Evolutionary conservation across 306 rosid species (phyloP).

Genomic region (Trichosanthes truncata): DNA sequence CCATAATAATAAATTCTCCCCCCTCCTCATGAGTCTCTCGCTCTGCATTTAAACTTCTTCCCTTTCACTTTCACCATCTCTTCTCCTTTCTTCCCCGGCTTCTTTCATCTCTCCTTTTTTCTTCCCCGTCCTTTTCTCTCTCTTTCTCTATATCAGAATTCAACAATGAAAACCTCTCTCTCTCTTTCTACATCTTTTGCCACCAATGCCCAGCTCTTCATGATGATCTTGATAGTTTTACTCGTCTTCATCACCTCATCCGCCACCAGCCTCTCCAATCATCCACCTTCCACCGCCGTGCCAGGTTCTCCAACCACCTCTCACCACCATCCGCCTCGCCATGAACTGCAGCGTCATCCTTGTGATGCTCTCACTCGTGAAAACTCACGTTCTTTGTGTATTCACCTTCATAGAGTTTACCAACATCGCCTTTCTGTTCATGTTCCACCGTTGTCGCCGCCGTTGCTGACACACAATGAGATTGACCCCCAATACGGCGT

Average conservation of each 20-base stretch:
- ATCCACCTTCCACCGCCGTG: background rate
- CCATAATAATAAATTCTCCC: background rate
- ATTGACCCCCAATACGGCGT: conserved; percentile 70
- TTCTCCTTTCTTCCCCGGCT: conserved; percentile 1
- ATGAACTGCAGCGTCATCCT: conserved; percentile 6
- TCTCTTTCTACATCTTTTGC: conserved; percentile 27
- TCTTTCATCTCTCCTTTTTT: background rate
- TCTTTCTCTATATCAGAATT: background rate
- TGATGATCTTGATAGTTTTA: conserved; percentile 13
- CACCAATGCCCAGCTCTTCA: background rate
- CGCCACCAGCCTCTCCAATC: background rate
- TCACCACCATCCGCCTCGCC: background rate
- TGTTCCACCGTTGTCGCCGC: conserved; percentile 16
- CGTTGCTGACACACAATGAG: conserved; percentile 11
- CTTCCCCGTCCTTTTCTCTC: background rate
- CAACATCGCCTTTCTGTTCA: conserved; percentile 5
- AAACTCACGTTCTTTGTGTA: conserved; percentile 58
- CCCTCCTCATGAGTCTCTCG: conserved; percentile 6
- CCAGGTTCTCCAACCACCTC: background rate
- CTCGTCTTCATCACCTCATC: conserved; percentile 13
- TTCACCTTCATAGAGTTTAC: conserved; percentile 31
- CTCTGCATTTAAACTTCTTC: conserved; percentile 30
- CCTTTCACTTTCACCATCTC: conserved; percentile 50
- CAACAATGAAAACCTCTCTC: conserved; percentile 40
- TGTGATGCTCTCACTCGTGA: conserved; percentile 50